phyloP scores from a whole-genome alignment of 768 basidiomycete genomes.

The Pulveroboletus frians region DNA sequence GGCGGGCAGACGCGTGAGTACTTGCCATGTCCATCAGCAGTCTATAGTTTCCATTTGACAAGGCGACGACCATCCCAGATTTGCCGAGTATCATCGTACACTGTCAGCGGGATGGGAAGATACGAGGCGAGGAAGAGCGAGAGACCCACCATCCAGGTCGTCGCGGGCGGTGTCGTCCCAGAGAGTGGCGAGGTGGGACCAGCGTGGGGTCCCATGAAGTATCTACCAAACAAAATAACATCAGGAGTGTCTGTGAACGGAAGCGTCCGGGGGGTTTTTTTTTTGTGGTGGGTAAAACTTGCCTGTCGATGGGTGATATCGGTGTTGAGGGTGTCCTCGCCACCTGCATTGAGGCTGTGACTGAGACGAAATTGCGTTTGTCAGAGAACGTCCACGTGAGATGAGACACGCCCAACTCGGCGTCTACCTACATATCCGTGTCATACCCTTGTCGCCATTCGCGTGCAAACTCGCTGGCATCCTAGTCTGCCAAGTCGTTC shows the following conservation, averaged over 20 bases:
- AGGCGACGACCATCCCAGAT: conserved; percentile 42
- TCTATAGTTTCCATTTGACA: conserved; percentile 63
- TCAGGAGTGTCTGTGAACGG: not conserved
- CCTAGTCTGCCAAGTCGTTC: conserved; percentile 11
- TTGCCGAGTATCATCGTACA: conserved; percentile 61
- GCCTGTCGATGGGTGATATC: conserved; percentile 44
- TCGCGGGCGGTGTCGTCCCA: conserved; percentile 43
- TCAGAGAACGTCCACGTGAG: no score
- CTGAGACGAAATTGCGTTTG: conserved; percentile 22
- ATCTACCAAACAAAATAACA: conserved; percentile 36
- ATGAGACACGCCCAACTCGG: no score
- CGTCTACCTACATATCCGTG: conserved; percentile 18
- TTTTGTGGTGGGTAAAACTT: not conserved
- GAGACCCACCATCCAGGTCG: conserved; percentile 42
- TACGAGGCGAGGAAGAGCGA: not conserved
- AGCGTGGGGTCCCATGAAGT: conserved; percentile 46
- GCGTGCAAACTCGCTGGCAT: conserved; percentile 39
- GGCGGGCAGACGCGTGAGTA: not conserved
- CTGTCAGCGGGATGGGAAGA: conserved; percentile 26
- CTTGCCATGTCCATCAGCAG: conserved; percentile 57
- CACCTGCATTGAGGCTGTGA: conserved; percentile 39
- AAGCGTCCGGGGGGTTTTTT: not conserved
- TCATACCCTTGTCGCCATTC: conserved; percentile 55
- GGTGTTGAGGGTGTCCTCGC: conserved; percentile 44
- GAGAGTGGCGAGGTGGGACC: conserved; percentile 42